Conservation (phyloP, 768 basidiomycete genomes). For the Pleurotus tuoliensis region DNA sequence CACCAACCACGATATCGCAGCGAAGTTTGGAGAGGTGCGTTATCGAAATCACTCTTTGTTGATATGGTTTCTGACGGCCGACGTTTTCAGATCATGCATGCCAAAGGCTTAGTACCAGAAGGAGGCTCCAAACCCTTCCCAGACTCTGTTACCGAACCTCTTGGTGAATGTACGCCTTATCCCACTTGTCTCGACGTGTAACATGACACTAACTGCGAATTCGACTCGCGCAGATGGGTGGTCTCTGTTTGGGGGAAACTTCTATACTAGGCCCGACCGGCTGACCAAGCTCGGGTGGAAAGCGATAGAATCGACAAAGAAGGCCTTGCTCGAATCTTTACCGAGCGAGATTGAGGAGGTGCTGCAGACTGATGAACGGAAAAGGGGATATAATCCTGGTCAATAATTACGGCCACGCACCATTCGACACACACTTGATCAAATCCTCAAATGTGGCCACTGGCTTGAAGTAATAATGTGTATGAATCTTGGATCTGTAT, state of each 20-base stretch:
- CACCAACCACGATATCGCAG: slow-evolving; percentile 26
- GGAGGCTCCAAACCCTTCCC: slow-evolving; percentile 29
- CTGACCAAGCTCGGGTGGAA: slow-evolving; percentile 38
- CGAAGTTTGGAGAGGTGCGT: slow-evolving; percentile 33
- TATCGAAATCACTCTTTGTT: not conserved
- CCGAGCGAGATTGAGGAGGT: slow-evolving; percentile 19
- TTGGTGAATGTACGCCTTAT: slow-evolving; percentile 33
- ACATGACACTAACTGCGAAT: not conserved
- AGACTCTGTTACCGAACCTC: slow-evolving; percentile 27
- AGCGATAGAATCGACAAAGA: slow-evolving; percentile 19
- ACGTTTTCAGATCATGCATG: slow-evolving; percentile 24
- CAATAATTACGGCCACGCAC: not conserved
- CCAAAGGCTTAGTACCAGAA: slow-evolving; percentile 28
- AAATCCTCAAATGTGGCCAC: too few relatives aligned
- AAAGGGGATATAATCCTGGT: slow-evolving; percentile 6
- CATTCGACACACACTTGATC: not conserved
- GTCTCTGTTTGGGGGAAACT: slow-evolving; percentile 36
- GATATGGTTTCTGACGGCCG: too few relatives aligned
- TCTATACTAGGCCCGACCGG: slow-evolving; percentile 28
- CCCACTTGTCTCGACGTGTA: not conserved
- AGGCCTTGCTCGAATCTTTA: slow-evolving; percentile 17
- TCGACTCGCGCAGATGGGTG: slow-evolving; percentile 28
- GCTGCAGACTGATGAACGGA: slow-evolving; percentile 9
- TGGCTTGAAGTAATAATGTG: too few relatives aligned
- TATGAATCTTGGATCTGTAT: too few relatives aligned